phyloP scores from a whole-genome alignment of 208 protist species.

The Acanthamoeba healyi region DNA sequence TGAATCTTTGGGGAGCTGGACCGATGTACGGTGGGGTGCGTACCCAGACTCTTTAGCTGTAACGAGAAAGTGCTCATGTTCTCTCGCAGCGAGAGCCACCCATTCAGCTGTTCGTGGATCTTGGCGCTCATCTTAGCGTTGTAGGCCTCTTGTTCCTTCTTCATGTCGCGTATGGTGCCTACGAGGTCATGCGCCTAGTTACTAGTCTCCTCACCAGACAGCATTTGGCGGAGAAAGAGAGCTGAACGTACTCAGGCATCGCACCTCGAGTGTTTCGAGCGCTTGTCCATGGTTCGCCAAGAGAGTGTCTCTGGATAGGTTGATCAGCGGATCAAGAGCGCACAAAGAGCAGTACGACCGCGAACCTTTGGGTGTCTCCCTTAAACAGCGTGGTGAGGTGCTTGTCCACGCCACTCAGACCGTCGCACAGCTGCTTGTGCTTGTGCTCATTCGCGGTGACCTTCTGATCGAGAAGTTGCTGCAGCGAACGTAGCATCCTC shows the following conservation, averaged over 20 bases:
- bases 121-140: slow-evolving; percentile 35
- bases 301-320: not conserved
- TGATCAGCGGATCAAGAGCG: not conserved
- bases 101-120: not conserved
- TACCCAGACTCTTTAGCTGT: not conserved
- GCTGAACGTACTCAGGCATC: not conserved
- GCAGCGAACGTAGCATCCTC: not conserved
- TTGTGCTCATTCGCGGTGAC: not conserved
- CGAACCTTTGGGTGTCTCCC: not conserved
- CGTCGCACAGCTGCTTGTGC: not conserved
- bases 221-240: not conserved
- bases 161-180: slow-evolving; percentile 10
- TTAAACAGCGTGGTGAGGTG: not conserved
- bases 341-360: not conserved
- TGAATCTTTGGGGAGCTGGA: too few species aligned
- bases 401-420: not conserved
- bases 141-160: slow-evolving; percentile 19
- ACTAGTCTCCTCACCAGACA: not conserved
- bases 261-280: not conserved
- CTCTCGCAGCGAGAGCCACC: not conserved
- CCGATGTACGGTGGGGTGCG: not conserved
- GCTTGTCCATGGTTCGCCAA: not conserved
- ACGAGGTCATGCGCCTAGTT: not conserved
- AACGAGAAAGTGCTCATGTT: not conserved
- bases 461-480: not conserved